Evolutionary conservation across 2,329 filamentous ascomycete genomes (phyloP), one percentile per base, ranked within the genome.

Genomic region (Phialemoniopsis sp.): DNA sequence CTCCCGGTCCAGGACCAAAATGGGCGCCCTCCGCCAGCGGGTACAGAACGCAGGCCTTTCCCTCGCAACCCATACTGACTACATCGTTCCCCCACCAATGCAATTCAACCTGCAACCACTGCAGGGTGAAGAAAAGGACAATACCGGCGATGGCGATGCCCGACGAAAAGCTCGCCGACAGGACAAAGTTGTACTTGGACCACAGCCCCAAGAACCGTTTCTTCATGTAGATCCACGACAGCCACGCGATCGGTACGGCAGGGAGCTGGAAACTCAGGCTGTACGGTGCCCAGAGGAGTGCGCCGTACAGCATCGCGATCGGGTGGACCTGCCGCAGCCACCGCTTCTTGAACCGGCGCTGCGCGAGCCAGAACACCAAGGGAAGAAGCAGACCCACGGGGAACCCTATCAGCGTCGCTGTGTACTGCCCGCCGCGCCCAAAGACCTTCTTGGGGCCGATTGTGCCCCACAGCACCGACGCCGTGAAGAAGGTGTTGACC

Each of bases 181-280:
- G 60, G 38, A 78, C 65, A 42, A 80, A 81, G 57, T 80, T 74
- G 56, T 76, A 76, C 64, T 73, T 73, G 41, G 67, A 63, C 70
- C 73, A 76, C 46, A 73, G 66, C 4, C 53, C 62, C 18, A 71
- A 59, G 47, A 65, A 68, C 10, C 68, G 59, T 16, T 52, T 53
- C 47, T 65, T 68, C 43, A 72, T 50, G 48, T 64, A 75, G 18
- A 73, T 55, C 67, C 70, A 74, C 5, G 67, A 70, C 28, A 68
- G 44, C 54, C 59, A 70, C 5, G 66, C 70, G 13, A 75, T 58
- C 4, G 67, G 68, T 3, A 76, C 63, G 21, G 65, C 61, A 4
- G 67, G 68, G 60, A 63, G 68, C 29, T 66, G 51, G 47, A 73
- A 76, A 12, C 60, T 60, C 53, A 77, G 58, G 52, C 70, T 76